phyloP scores from a whole-genome alignment of 768 basidiomycete genomes.

The Boletus sp. region DNA sequence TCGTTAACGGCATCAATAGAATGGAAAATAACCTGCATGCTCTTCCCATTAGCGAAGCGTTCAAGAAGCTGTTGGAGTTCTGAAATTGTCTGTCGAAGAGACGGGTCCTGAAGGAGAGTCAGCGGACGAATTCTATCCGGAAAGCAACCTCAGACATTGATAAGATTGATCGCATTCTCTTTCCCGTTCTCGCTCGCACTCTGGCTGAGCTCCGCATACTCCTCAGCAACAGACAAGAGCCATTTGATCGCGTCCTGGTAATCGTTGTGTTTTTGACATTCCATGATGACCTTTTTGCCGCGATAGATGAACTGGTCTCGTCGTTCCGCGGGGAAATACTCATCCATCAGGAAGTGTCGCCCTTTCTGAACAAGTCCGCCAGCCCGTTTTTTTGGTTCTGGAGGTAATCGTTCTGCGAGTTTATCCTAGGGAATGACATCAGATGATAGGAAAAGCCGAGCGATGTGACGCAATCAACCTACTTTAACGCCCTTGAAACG shows the following conservation, averaged over 20 bases:
- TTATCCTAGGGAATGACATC: conserved; percentile 33
- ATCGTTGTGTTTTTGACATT: conserved; percentile 89
- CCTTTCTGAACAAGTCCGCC: conserved; percentile 55
- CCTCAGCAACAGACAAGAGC: conserved; percentile 61
- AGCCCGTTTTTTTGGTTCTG: conserved; percentile 61
- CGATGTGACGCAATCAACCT: conserved; percentile 1
- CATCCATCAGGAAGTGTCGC: conserved; percentile 70
- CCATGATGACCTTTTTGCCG: conserved; percentile 89
- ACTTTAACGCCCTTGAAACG: conserved; percentile 32
- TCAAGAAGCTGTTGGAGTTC: conserved; percentile 84
- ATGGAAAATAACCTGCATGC: conserved; percentile 66
- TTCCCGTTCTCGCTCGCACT: conserved; percentile 35
- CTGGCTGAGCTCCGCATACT: conserved; percentile 58
- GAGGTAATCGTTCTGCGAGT: conserved; percentile 58
- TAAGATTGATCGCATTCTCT: conserved; percentile 20
- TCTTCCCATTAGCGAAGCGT: conserved; percentile 79
- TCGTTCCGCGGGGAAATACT: conserved; percentile 88
- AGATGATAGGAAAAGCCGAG: background rate
- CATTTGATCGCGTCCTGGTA: conserved; percentile 82
- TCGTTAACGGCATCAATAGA: conserved; percentile 69
- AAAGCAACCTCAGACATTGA: conserved; percentile 7
- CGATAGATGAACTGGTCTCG: conserved; percentile 93
- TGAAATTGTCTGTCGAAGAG: conserved; percentile 52
- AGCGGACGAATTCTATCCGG: conserved; percentile 11
- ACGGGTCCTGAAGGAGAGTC: conserved; percentile 42